Base-by-base conservation (phyloP, 2,329 filamentous ascomycete species). In the Colletotrichum destructivum region DNA sequence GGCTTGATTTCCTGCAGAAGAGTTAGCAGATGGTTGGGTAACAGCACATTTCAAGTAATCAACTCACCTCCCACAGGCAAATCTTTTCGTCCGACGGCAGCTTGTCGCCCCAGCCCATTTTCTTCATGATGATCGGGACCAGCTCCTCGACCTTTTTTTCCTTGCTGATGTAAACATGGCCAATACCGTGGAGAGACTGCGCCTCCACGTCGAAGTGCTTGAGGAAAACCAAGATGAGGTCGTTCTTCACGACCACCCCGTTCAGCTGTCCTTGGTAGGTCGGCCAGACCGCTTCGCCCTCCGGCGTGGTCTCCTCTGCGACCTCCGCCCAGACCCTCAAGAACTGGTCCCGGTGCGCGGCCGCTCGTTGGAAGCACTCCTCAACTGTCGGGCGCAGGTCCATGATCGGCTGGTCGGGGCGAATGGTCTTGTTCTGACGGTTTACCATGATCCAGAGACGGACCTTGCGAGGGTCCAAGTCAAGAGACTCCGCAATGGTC, bases 381-480 rank as follows among this genome's bases (percentile, higher is more conserved):
- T 95, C 93, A 16, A 96, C 85, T 0, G 91, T 95, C 80, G 94
- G 92, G 6, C 92, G 88, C 2, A 90, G 84, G 78, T 97, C 95
- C 79, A 90, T 89, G 60, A 99, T 91, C 0, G 95, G 94, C 70
- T 94, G 92, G 79, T 99, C 96, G 0, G 97, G 96, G 21, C 96
- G 91, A 47, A 94, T 92, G 0, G 96, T 99, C 82, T 98, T 98
- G 80, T 99, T 99, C 81, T 99, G 96, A 13, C 96, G 92, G 79
- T 98, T 98, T 1, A 99, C 96, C 95, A 99, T 98, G 66, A 94
- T 90, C 97, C 96, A 99, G 21, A 98, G 89, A 26, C 96, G 90
- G 31, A 98, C 83, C 73, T 90, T 89, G 68, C 90, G 90, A 0
- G 92, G 86, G 55, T 95, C 91, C 61, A 93, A 82, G 0, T 86